phyloP scores from a whole-genome alignment of 2,329 filamentous ascomycete species.

The Penicillium freii region DNA sequence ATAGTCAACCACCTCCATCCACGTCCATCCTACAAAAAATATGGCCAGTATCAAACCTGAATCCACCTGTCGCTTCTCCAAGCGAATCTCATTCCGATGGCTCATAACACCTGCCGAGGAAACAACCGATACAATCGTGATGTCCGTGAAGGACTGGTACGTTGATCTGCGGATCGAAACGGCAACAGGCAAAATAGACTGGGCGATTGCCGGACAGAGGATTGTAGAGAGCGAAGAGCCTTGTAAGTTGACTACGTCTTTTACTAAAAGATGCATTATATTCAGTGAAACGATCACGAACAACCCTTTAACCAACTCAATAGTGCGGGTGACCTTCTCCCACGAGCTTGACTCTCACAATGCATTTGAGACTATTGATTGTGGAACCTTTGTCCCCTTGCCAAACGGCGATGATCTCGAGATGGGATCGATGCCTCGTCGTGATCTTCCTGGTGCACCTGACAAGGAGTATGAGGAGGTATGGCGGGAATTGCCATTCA shows the following conservation, averaged over 20 bases:
- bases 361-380: conserved; percentile 35
- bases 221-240: conserved; percentile 37
- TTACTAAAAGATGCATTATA: too few species aligned
- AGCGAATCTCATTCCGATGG: conserved; percentile 46
- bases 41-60: conserved; percentile 12
- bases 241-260: conserved; percentile 25
- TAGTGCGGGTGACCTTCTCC: conserved; percentile 39
- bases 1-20: background rate
- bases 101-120: conserved; percentile 42
- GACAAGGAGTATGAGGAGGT: conserved; percentile 62
- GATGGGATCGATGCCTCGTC: conserved; percentile 40
- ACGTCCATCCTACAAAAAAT: background rate
- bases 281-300: background rate
- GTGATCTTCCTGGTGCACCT: conserved; percentile 33
- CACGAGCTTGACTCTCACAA: conserved; percentile 41
- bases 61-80: conserved; percentile 33
- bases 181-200: conserved; percentile 38
- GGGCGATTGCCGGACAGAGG: conserved; percentile 46
- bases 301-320: background rate
- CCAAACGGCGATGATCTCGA: conserved; percentile 44
- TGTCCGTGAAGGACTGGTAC: conserved; percentile 45
- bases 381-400: conserved; percentile 38
- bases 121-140: conserved; percentile 45
- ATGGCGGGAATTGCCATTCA: conserved; percentile 54
- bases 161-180: conserved; percentile 45